Conservation (phyloP, 1,284 basidiomycete genomes). For the Sparassis latifolia region DNA sequence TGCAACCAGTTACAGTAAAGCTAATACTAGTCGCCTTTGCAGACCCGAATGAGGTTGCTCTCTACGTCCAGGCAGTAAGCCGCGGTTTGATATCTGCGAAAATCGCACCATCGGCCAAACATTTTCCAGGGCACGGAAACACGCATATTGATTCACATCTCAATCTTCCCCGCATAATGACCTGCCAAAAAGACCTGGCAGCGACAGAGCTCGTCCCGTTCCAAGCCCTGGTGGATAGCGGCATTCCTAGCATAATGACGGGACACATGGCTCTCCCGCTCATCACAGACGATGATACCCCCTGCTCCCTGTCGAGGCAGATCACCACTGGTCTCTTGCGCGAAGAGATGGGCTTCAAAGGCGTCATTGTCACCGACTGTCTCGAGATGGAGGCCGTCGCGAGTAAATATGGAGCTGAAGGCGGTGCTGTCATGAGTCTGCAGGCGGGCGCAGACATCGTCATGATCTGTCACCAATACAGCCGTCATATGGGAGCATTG, state of each 20-base stretch:
- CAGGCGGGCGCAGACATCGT: constrained; percentile 59
- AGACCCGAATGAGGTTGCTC: constrained; percentile 49
- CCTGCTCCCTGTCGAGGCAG: constrained; percentile 47
- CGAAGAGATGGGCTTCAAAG: constrained; percentile 39
- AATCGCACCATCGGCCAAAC: constrained; percentile 57
- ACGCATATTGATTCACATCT: constrained; percentile 66
- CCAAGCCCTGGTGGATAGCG: constrained; percentile 31
- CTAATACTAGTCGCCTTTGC: neutral
- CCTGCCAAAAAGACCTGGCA: constrained; percentile 35
- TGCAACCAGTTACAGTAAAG: neutral
- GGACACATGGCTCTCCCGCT: constrained; percentile 64
- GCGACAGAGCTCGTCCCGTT: constrained; percentile 56
- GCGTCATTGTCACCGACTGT: constrained; percentile 62
- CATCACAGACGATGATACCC: constrained; percentile 44
- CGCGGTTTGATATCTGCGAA: constrained; percentile 40
- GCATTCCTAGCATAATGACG: constrained; percentile 56
- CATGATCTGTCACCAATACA: constrained; percentile 64
- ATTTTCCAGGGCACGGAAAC: constrained; percentile 71
- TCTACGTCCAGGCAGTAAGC: constrained; percentile 41
- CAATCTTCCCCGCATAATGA: constrained; percentile 54
- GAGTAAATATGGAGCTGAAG: constrained; percentile 42
- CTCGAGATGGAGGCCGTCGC: constrained; percentile 67
- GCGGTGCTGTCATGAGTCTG: constrained; percentile 48
- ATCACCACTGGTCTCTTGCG: constrained; percentile 51
- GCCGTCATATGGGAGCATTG: constrained; percentile 46